Evolutionary conservation across 2,329 filamentous ascomycete species (phyloP).

Genomic region (Rosellinia necatrix): DNA sequence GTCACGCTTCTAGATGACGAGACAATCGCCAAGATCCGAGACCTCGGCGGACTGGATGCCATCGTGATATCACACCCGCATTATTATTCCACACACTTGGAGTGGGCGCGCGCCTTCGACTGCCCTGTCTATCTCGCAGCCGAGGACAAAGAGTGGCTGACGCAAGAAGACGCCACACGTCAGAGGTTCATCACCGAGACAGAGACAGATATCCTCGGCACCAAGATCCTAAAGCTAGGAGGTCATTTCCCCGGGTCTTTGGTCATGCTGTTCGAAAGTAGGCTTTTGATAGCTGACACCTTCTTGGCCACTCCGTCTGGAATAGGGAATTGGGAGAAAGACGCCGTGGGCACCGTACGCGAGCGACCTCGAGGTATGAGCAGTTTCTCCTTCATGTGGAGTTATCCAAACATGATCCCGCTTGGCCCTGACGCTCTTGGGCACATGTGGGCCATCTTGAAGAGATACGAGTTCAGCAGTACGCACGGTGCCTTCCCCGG

Average conservation of each 20-base stretch:
- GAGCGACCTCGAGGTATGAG: slow-evolving; percentile 51
- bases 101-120: slow-evolving; percentile 71
- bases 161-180: slow-evolving; percentile 45
- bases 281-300: slow-evolving; percentile 77
- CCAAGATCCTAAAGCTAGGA: slow-evolving; percentile 67
- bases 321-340: slow-evolving; percentile 51
- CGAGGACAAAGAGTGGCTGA: slow-evolving; percentile 71
- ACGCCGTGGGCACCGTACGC: slow-evolving; percentile 46
- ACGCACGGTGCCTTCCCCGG: slow-evolving; percentile 71
- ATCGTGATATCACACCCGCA: slow-evolving; percentile 83
- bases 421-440: slow-evolving; percentile 66
- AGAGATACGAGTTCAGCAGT: slow-evolving; percentile 63
- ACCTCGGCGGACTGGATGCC: slow-evolving; percentile 67
- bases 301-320: slow-evolving; percentile 71
- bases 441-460: slow-evolving; percentile 72
- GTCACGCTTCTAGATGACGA: slow-evolving; percentile 69
- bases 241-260: slow-evolving; percentile 81
- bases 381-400: slow-evolving; percentile 76
- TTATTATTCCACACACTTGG: slow-evolving; percentile 76
- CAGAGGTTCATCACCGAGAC: slow-evolving; percentile 53
- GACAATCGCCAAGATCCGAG: slow-evolving; percentile 62
- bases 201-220: slow-evolving; percentile 43
- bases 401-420: slow-evolving; percentile 75
- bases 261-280: slow-evolving; percentile 64
- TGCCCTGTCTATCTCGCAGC: slow-evolving; percentile 71